Base-by-base conservation (phyloP, 352 stramenopile genomes). In the Phytophthora podocarpi region DNA sequence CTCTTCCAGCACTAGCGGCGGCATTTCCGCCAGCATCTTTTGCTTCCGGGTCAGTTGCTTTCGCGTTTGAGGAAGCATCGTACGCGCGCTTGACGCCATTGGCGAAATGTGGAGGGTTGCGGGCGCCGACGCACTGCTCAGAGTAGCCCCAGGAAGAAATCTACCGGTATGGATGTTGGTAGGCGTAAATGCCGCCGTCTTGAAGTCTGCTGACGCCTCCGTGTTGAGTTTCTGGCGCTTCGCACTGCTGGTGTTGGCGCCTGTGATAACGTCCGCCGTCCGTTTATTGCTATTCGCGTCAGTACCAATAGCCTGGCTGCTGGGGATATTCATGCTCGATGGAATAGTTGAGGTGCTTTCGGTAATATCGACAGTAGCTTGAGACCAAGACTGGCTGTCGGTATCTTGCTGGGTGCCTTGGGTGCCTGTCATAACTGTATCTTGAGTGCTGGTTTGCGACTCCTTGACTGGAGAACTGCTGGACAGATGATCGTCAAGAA, bases 1-100 rank as follows among this genome's bases (percentile, higher is more conserved):
- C n/a, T 78, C 58, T 31, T 55, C 42, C n/a, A 87, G 30, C 24
- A 85, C 24, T 13, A 61, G 13, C 5, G 50, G 32, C 1, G 73
- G 72, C 56, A 78, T 68, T 11, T 75, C 65, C 3, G 67, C 58
- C 37, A 85, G 40, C 16, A 74, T 3, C 28, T 73, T 75, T 23
- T 85, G 59, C 57, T 81, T 87, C 16, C 67, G 61, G 5, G 64
- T 76, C 37, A 82, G 16, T 10, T 62, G 28, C 28, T 70, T 69
- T 48, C 64, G 53, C 23, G 73, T 74, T 12, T 67, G 54, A 24
- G 42, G 64, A 35, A 52, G 45, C 27, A 46, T 56, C 36, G 57
- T 64, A 5, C 56, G 64, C 18, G 54, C 21, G 27, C 20, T 58
- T 58, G 31, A 66, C 10, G 56, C 28, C 58, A 72, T 58, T 1